Evolutionary conservation across 225 moss, liverwort and hornwort species (phyloP).

Genomic region (Thuidium tamariscinum): DNA sequence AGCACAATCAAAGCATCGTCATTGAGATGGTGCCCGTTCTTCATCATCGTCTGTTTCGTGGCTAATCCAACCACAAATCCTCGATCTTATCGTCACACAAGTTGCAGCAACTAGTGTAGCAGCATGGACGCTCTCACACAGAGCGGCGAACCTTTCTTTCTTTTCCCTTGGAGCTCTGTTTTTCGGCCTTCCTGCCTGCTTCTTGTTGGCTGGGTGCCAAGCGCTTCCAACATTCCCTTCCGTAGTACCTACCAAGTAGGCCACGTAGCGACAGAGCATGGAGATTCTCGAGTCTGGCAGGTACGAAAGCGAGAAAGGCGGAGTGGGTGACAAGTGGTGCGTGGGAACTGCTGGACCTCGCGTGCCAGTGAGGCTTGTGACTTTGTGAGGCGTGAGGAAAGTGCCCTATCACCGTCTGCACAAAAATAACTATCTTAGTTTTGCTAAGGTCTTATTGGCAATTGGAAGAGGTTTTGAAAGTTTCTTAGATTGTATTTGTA

Average conservation of each 20-base stretch:
- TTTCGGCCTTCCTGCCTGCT: not conserved
- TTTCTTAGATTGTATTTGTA: too few relatives aligned
- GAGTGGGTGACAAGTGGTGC: not conserved
- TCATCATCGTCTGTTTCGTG: not conserved
- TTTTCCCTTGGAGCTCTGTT: not conserved
- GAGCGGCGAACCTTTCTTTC: not conserved
- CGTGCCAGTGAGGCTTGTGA: not conserved
- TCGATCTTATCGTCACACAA: slow-evolving; percentile 13
- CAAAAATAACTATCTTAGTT: not conserved
- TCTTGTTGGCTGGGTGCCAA: not conserved
- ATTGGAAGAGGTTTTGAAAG: too few relatives aligned
- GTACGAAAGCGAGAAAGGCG: not conserved
- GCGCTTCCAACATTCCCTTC: not conserved
- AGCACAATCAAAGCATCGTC: not conserved
- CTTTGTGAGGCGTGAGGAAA: too few relatives aligned
- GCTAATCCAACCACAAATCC: not conserved
- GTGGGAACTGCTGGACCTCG: not conserved
- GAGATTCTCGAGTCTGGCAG: not conserved
- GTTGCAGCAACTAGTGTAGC: not conserved
- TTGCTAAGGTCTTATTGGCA: not conserved
- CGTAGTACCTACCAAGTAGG: not conserved
- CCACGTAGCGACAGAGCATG: not conserved
- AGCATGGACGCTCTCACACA: not conserved
- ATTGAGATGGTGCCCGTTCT: not conserved
- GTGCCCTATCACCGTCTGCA: not conserved